phyloP scores from a whole-genome alignment of 768 basidiomycete species.

The Mycena kentingensis region DNA sequence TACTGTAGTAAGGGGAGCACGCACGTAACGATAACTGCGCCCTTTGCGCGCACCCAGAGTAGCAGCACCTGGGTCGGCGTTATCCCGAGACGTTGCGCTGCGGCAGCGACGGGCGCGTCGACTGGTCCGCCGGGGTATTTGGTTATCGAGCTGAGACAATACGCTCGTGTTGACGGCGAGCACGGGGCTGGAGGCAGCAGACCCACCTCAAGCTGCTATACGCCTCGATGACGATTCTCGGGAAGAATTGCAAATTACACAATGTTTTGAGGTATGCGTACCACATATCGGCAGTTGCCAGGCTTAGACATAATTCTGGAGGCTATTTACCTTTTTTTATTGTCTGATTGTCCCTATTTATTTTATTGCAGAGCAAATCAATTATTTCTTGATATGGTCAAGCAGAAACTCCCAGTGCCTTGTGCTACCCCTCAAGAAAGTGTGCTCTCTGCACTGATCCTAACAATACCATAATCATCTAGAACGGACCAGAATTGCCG shows the following conservation, averaged over 20 bases:
- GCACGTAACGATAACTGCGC: slow-evolving; percentile 48
- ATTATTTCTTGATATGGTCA: too few relatives aligned
- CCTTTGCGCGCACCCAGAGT: slow-evolving; percentile 51
- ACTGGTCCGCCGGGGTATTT: slow-evolving; percentile 48
- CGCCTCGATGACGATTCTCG: slow-evolving; percentile 50
- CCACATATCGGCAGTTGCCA: too few relatives aligned
- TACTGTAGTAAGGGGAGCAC: slow-evolving; percentile 6
- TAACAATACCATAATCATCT: too few relatives aligned
- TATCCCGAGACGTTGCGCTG: slow-evolving; percentile 42
- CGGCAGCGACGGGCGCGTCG: slow-evolving; percentile 42
- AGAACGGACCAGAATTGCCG: too few relatives aligned
- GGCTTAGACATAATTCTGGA: slow-evolving; percentile 52
- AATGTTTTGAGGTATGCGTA: slow-evolving; percentile 40
- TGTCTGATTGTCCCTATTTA: too few relatives aligned
- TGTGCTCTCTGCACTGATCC: too few relatives aligned
- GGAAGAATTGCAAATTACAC: slow-evolving; percentile 42
- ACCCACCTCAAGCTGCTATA: slow-evolving; percentile 49
- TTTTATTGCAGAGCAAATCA: too few relatives aligned
- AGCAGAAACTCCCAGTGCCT: too few relatives aligned
- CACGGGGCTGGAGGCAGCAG: background rate
- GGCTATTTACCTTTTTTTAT: too few relatives aligned
- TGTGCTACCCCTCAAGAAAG: too few relatives aligned
- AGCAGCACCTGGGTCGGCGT: slow-evolving; percentile 52
- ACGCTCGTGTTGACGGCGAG: background rate
- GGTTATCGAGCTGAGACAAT: slow-evolving; percentile 38